These are phyloP conservation scores for Curvularia lunata DNA, from an alignment of 2,329 filamentous ascomycete genomes.

Conservation along the genomic window DNA sequence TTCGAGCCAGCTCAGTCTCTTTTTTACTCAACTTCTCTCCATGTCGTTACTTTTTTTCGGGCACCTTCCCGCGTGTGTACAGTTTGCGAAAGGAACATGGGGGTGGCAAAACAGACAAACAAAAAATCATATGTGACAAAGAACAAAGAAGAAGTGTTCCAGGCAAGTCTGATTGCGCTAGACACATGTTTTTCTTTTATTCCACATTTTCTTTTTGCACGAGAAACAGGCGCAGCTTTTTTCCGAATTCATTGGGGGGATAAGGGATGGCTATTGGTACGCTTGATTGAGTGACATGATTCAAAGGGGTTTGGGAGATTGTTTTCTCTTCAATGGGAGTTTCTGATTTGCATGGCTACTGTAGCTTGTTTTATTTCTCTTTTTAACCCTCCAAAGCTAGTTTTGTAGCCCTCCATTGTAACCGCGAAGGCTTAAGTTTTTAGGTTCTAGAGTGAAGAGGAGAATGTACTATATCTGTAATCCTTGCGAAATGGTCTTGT, in stretches of 20 bases:
- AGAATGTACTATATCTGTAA: slow-evolving; percentile 12
- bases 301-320: slow-evolving; percentile 6
- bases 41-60: slow-evolving; percentile 5
- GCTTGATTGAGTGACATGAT: slow-evolving; percentile 19
- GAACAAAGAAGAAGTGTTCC: neutral
- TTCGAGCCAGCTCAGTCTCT: neutral
- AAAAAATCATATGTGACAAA: neutral
- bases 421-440: neutral
- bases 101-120: neutral
- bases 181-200: neutral
- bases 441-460: neutral
- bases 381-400: neutral
- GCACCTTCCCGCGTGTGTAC: neutral
- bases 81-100: neutral
- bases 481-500: neutral
- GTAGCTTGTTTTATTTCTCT: slow-evolving; percentile 4
- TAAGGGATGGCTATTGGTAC: slow-evolving; percentile 7
- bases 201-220: slow-evolving; percentile 1
- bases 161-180: neutral
- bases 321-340: slow-evolving; percentile 5
- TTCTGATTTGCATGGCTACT: slow-evolving; percentile 8
- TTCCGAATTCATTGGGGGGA: neutral
- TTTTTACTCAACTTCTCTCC: slow-evolving; percentile 19
- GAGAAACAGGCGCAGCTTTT: slow-evolving; percentile 5
- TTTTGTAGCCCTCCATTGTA: slow-evolving; percentile 1